Percentiles rank a stretch among this genome's conserved stretches.
Conservation (phyloP, 305 asterid species). For the Solanum hybrid region DNA sequence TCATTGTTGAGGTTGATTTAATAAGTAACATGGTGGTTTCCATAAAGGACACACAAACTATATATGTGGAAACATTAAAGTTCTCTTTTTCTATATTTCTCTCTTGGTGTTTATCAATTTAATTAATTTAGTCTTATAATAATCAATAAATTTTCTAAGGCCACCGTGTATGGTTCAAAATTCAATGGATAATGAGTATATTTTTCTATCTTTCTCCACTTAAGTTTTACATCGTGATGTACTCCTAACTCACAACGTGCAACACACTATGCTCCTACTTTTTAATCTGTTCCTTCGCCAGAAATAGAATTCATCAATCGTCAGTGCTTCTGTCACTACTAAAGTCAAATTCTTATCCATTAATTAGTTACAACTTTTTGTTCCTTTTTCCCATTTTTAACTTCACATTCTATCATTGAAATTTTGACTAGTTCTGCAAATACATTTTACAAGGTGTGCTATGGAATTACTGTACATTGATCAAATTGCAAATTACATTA, state of each 20-base stretch:
- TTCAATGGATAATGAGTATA: neutral
- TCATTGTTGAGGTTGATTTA: neutral
- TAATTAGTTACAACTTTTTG: neutral
- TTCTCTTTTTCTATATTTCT: neutral
- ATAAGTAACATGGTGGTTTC: neutral
- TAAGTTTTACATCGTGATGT: neutral
- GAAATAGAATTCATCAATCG: neutral
- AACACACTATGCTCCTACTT: neutral
- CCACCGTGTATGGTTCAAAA: neutral
- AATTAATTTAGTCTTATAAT: neutral
- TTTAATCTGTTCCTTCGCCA: neutral
- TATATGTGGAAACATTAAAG: neutral
- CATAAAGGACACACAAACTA: neutral
- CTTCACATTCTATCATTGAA: neutral
- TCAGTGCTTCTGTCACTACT: neutral
- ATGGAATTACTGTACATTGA: neutral
- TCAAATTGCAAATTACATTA: neutral
- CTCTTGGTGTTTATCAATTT: neutral
- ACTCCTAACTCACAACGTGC: neutral
- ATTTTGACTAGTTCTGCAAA: neutral
- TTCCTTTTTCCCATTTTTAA: neutral
- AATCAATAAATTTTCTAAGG: neutral
- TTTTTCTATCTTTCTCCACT: neutral
- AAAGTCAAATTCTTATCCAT: neutral
- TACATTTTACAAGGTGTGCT: neutral